Evolutionary conservation across 495 filamentous ascomycete genomes (phyloP), one percentile per base, ranked within the genome.

Genomic region (Haplographium delicatum): DNA sequence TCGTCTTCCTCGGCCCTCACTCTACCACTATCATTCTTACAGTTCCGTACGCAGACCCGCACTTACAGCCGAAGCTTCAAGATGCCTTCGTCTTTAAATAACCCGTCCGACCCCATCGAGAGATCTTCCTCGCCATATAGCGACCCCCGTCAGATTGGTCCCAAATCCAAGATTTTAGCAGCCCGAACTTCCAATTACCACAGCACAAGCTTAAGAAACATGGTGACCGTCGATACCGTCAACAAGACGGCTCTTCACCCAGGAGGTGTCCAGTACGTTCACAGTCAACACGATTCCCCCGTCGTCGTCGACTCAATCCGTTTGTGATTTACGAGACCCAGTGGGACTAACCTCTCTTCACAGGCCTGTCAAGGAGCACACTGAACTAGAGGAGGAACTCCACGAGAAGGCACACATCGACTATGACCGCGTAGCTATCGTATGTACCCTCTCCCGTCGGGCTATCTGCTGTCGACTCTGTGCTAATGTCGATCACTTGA

Each of bases 391-490:
- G 72, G 90, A 96, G 75, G 89, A 96, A 68, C 84, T 98, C 34
- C 91, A 97, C 68, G 89, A 97, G 72, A 90, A 88, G 68, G 94
- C 93, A 59, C 90, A 97, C 78, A 97, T 98, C 72, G 93, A 98
- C 82, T 98, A 97, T 66, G 88, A 96, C 71, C 86, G 94, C 60
- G 93, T 98, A 60, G 86, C 94, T 50, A 98, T 98, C 76, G 91
- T 95, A 75, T 64, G 84, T 44, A 18, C 25, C 38, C 24, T 56
- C 2, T 47, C 18, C 26, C 46, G 13, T 39, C 23, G 93, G 70
- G 63, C 79, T 91, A 68, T 11, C 22, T 47, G n/a, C 22, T 20
- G 33, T 43, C 50, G 18, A 37, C 51, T 30, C 9, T 35, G 44
- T 33, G 19, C 26, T 41, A 44, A 44, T 19, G 15, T 5, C 34